Evolutionary conservation across 306 rosid genomes (phyloP).

Genomic region (Psophocarpus tetragonolobus): DNA sequence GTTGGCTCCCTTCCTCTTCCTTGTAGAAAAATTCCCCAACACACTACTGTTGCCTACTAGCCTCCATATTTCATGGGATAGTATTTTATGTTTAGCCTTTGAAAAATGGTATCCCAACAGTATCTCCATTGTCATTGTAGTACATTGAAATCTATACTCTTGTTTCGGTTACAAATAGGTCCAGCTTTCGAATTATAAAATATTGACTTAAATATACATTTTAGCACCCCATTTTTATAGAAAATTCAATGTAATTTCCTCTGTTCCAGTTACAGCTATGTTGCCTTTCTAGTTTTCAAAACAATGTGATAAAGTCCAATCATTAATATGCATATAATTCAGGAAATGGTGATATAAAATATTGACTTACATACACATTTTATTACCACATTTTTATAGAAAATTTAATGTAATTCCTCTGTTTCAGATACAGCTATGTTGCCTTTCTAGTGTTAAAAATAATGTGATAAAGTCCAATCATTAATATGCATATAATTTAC

Average conservation of each 20-base stretch:
- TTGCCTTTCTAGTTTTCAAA: constrained; percentile 7
- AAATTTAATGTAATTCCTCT: not conserved
- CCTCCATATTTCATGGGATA: constrained; percentile 16
- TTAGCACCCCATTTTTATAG: not conserved
- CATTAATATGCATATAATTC: not conserved
- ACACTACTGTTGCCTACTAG: constrained; percentile 12
- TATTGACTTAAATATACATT: not conserved
- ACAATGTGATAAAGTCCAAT: constrained; percentile 20
- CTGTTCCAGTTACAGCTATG: not conserved
- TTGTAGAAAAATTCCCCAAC: not conserved
- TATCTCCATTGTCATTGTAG: not conserved
- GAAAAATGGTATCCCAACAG: constrained; percentile 16
- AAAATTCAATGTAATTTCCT: constrained; percentile 1
- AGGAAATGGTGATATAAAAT: constrained; percentile 11
- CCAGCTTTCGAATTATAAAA: constrained; percentile 10
- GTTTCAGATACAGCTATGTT: constrained; percentile 6
- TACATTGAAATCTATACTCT: constrained; percentile 8
- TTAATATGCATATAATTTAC: not conserved
- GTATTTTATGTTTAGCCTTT: constrained; percentile 15
- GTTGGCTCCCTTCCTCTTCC: constrained; percentile 13
- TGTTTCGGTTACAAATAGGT: constrained; percentile 17
- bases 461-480: constrained; percentile 15
- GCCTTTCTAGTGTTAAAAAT: constrained; percentile 3
- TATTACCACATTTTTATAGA: not conserved
- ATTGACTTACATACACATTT: not conserved